These are phyloP conservation scores for Urochloa ruziziensis DNA, from an alignment of 176 grass and related monocot genomes.

Conservation along the genomic window DNA sequence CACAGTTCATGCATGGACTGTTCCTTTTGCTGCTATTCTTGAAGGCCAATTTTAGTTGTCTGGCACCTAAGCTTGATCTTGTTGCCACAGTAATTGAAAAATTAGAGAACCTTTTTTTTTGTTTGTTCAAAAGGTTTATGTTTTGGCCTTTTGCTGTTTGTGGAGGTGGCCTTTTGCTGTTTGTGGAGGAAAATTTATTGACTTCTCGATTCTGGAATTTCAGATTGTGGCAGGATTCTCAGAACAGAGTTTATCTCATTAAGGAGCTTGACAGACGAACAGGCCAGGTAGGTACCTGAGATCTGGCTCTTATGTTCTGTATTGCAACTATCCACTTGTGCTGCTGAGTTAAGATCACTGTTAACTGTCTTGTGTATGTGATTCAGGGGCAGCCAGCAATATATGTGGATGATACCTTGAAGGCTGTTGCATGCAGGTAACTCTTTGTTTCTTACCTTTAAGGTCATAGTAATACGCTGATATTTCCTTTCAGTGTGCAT, in stretches of 20 bases:
- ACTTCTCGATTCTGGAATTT: conserved; percentile 1
- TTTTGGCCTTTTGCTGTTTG: conserved; percentile 30
- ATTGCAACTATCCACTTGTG: conserved; percentile 7
- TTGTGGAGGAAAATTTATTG: not conserved
- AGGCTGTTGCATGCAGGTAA: conserved; percentile 95
- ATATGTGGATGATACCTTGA: conserved; percentile 90
- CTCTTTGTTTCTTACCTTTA: conserved; percentile 27
- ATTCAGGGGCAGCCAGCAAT: conserved; percentile 76
- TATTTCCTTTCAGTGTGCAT: not conserved
- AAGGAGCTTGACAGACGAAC: conserved; percentile 87
- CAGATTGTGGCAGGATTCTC: conserved; percentile 94
- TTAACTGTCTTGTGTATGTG: not conserved
- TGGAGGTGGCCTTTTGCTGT: too few species aligned
- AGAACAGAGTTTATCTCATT: conserved; percentile 83
- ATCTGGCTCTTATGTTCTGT: conserved; percentile 12
- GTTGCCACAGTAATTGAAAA: not conserved
- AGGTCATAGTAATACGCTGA: not conserved
- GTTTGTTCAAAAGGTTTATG: conserved; percentile 4
- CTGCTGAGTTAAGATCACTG: not conserved
- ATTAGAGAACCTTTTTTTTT: conserved; percentile 10
- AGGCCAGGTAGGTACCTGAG: conserved; percentile 57
- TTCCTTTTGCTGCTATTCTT: not conserved
- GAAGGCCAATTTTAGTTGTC: not conserved
- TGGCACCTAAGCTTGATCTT: not conserved
- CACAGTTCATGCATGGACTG: not conserved